Evolutionary conservation across 2,329 filamentous ascomycete species (phyloP), one percentile per base, ranked within the genome.

Genomic region (Dryadomyces quercivorus): DNA sequence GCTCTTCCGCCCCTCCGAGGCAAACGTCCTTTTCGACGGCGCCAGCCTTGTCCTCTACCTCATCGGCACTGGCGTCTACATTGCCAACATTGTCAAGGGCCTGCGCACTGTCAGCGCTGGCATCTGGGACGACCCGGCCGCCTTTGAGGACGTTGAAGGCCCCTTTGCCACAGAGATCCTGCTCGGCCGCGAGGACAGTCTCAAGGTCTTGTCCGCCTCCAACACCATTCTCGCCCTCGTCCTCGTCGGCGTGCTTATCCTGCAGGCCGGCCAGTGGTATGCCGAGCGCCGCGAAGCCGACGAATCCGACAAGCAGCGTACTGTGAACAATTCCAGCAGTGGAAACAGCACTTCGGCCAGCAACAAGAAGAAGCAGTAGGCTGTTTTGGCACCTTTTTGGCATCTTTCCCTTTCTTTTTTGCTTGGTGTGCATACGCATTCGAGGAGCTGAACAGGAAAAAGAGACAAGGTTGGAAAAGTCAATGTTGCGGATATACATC

Each of bases 221-320:
- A 95, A 97, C 70, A 97, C 93, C 5, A 97, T 98, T 66, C 72
- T 97, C 56, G 93, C 92, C 45, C 78, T 97, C 49, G 88, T 98
- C 40, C 72, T 97, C 55, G 84, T 96, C 5, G 93, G 93, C 5
- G 88, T 98, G 13, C 68, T 98, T 61, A 87, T 96, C 40, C 72
- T 98, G 64, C 93, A 97, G 79, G 88, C 88, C 26, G 93, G 93
- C 10, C 89, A 97, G 77, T 97, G 92, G 92, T 97, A 98, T 72
- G 93, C 93, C 34, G 90, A 96, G 78, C 80, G 87, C 66, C 94
- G 93, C 73, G 91, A 97, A 70, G 77, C 78, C 64, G 85, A 92
- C 66, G 91, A 96, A 68, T 75, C 53, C 44, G 53, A 54, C 18
- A 55, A 58, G 52, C 15, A 50, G 20, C 42, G 22, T 15, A 6